These are phyloP conservation scores for Hysterium pulicare DNA, from an alignment of 2,329 filamentous ascomycete genomes.

Conservation along the genomic window DNA sequence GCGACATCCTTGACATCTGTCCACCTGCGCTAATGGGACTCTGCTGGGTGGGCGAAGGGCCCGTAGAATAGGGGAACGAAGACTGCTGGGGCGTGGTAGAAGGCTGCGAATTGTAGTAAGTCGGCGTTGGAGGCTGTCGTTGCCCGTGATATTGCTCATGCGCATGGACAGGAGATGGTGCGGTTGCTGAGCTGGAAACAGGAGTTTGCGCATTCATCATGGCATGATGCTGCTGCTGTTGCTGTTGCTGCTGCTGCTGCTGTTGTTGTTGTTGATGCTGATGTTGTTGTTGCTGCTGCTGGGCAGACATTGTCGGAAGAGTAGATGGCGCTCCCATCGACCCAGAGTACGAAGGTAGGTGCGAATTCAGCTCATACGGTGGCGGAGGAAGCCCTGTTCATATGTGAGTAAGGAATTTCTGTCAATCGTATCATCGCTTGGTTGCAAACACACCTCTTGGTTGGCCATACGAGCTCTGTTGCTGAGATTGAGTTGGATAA, in stretches of 20 bases:
- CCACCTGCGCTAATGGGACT: slow-evolving; percentile 48
- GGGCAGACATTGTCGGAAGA: slow-evolving; percentile 44
- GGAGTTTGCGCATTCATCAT: slow-evolving; percentile 47
- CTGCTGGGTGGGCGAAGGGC: slow-evolving; percentile 48
- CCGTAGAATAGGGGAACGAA: slow-evolving; percentile 48
- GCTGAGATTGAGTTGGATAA: slow-evolving; percentile 35
- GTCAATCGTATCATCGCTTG: slow-evolving; percentile 48
- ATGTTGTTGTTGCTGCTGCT: slow-evolving; percentile 42
- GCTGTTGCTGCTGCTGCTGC: slow-evolving; percentile 34
- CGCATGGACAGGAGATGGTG: slow-evolving; percentile 53
- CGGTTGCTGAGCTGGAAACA: slow-evolving; percentile 34
- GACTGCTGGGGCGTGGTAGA: slow-evolving; percentile 50
- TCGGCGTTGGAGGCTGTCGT: slow-evolving; percentile 58
- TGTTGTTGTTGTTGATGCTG: slow-evolving; percentile 40
- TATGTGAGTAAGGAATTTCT: slow-evolving; percentile 56
- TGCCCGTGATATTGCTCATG: slow-evolving; percentile 53
- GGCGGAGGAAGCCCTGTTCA: slow-evolving; percentile 64
- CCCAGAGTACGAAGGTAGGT: slow-evolving; percentile 59
- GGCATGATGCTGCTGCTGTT: slow-evolving; percentile 39
- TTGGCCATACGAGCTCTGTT: slow-evolving; percentile 3
- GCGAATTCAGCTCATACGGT: slow-evolving; percentile 64
- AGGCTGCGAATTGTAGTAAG: slow-evolving; percentile 60
- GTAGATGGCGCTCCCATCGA: slow-evolving; percentile 54
- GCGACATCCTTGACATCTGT: slow-evolving; percentile 51
- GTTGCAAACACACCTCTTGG: slow-evolving; percentile 55